Evolutionary conservation across 768 basidiomycete genomes (phyloP).

Genomic region (Inosperma sp.): DNA sequence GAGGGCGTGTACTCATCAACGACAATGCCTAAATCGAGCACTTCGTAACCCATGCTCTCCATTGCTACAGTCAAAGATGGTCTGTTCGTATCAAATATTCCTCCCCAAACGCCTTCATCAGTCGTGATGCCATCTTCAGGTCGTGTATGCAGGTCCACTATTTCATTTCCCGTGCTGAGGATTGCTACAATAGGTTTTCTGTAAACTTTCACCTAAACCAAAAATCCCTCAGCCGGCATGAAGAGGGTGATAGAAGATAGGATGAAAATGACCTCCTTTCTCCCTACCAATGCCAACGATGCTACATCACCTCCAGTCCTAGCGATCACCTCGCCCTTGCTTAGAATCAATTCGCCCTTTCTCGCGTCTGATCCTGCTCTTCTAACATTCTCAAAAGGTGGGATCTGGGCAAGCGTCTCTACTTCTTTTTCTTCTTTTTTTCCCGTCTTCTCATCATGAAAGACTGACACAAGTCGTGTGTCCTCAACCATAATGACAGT

Average conservation of each 20-base stretch:
- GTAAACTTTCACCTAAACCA: constrained; percentile 56
- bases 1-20: constrained; percentile 54
- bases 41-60: constrained; percentile 68
- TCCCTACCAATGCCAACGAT: constrained; percentile 74
- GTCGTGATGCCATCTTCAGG: constrained; percentile 12
- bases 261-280: constrained; percentile 47
- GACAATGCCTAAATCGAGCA: constrained; percentile 78
- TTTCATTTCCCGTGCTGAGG: constrained; percentile 84
- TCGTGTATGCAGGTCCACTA: constrained; percentile 18
- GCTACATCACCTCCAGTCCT: constrained; percentile 80
- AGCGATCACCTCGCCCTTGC: constrained; percentile 54
- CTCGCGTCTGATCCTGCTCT: constrained; percentile 69
- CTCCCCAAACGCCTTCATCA: constrained; percentile 45
- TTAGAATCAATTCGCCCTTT: constrained; percentile 62
- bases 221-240: no score
- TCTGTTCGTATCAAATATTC: constrained; percentile 83
- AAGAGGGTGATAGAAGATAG: no score
- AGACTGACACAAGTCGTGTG: constrained; percentile 63
- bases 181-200: constrained; percentile 74
- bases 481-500: constrained; percentile 93
- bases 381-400: constrained; percentile 67
- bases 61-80: constrained; percentile 71
- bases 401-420: constrained; percentile 58
- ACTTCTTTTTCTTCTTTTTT: constrained; percentile 67
- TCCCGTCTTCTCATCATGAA: constrained; percentile 26